Conservation (phyloP, 2,329 filamentous ascomycete species). For the Ophiostoma quercus region DNA sequence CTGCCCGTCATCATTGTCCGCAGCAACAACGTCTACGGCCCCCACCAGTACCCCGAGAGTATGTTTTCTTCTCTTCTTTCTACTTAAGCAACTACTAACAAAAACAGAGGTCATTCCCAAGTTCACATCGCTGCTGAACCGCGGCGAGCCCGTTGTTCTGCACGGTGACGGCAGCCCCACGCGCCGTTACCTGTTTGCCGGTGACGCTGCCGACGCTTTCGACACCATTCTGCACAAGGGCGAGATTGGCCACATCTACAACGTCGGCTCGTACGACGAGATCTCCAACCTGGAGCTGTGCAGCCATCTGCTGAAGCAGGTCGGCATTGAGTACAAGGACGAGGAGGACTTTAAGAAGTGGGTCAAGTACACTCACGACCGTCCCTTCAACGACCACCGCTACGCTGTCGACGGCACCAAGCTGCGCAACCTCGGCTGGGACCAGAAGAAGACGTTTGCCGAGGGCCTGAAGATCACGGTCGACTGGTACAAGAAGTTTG, state of each 20-base stretch:
- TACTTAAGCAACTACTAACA: conserved; percentile 13
- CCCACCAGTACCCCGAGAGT: conserved; percentile 81
- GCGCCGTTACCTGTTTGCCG: conserved; percentile 70
- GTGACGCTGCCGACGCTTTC: conserved; percentile 74
- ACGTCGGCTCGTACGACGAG: conserved; percentile 73
- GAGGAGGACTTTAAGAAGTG: conserved; percentile 54
- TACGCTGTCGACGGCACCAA: conserved; percentile 69
- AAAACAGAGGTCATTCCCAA: conserved; percentile 73
- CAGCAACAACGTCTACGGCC: conserved; percentile 81
- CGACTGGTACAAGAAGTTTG: conserved; percentile 63
- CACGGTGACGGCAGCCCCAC: conserved; percentile 73
- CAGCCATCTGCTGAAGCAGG: conserved; percentile 56
- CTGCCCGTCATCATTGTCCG: conserved; percentile 73
- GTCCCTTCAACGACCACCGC: conserved; percentile 71
- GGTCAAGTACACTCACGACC: conserved; percentile 70
- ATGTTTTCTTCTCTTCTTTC: conserved; percentile 22
- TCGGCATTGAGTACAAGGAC: conserved; percentile 50
- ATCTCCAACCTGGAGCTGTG: conserved; percentile 69
- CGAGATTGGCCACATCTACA: conserved; percentile 69
- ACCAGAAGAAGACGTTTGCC: conserved; percentile 59
- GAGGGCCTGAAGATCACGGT: conserved; percentile 61
- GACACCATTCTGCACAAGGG: conserved; percentile 80
- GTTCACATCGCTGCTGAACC: conserved; percentile 67
- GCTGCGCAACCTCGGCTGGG: conserved; percentile 62
- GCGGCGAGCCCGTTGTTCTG: conserved; percentile 61